phyloP scores from a whole-genome alignment of 2,329 filamentous ascomycete genomes.

The Claviceps pusilla region DNA sequence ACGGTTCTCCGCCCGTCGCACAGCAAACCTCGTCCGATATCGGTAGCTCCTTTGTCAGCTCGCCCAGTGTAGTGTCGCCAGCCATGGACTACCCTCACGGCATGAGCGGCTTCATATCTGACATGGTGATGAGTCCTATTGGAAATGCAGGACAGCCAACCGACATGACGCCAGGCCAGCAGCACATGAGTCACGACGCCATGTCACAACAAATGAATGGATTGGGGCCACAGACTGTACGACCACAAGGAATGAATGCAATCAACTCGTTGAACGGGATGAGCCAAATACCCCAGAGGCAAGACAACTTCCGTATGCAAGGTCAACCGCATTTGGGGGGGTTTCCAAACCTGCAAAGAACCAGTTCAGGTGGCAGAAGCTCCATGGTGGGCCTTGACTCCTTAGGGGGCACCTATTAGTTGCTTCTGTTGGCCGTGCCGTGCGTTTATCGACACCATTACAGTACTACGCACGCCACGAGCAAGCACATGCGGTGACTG shows the following conservation, averaged over 20 bases:
- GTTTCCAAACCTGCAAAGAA: constrained; percentile 34
- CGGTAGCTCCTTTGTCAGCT: constrained; percentile 36
- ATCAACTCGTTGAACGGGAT: constrained; percentile 17
- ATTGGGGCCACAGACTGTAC: constrained; percentile 11
- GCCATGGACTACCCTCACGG: constrained; percentile 32
- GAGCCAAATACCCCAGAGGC: constrained; percentile 15
- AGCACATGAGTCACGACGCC: constrained; percentile 16
- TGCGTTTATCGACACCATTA: background rate
- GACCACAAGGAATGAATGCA: constrained; percentile 15
- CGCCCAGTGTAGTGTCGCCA: constrained; percentile 39
- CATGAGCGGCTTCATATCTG: constrained; percentile 34
- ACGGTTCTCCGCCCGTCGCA: constrained; percentile 15
- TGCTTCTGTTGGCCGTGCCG: background rate
- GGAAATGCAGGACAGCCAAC: constrained; percentile 14
- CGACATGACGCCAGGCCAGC: constrained; percentile 11
- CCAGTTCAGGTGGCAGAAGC: constrained; percentile 21
- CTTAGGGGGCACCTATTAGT: constrained; percentile 10
- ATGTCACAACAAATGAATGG: constrained; percentile 15
- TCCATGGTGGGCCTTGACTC: constrained; percentile 15
- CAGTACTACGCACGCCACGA: too few relatives aligned
- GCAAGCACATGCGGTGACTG: too few relatives aligned
- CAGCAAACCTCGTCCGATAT: constrained; percentile 21
- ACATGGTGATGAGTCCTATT: constrained; percentile 39
- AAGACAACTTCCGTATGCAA: constrained; percentile 19
- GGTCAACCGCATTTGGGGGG: constrained; percentile 20